Percentiles rank a stretch among this genome's conserved stretches.
phyloP scores from a whole-genome alignment of 2,329 filamentous ascomycete genomes.

The Penicillium sp. region DNA sequence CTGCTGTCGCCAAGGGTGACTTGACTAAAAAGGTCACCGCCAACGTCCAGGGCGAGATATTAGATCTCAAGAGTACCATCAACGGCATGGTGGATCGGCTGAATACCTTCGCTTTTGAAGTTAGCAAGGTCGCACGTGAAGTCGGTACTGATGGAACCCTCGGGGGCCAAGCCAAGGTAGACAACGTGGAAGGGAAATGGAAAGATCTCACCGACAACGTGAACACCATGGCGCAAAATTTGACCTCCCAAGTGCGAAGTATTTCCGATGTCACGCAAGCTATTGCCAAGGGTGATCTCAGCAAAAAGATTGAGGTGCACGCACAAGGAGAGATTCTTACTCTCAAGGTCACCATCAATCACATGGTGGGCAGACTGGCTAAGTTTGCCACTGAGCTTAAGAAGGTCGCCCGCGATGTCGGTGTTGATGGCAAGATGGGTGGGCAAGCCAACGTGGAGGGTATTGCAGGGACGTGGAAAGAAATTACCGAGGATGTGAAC shows the following conservation, averaged over 20 bases:
- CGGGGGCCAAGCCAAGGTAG: conserved; percentile 62
- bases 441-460: conserved; percentile 93
- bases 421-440: conserved; percentile 97
- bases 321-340: conserved; percentile 93
- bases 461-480: conserved; percentile 92
- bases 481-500: conserved; percentile 95
- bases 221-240: conserved; percentile 65
- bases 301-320: conserved; percentile 90
- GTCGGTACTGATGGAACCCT: conserved; percentile 63
- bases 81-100: conserved; percentile 66
- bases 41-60: conserved; percentile 88
- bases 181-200: conserved; percentile 66
- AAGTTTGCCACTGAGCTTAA: conserved; percentile 97
- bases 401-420: conserved; percentile 91
- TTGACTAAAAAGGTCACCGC: conserved; percentile 94
- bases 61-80: conserved; percentile 88
- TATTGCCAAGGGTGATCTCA: conserved; percentile 93
- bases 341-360: conserved; percentile 94
- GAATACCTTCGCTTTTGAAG: conserved; percentile 63
- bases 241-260: conserved; percentile 71
- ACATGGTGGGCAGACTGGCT: conserved; percentile 94
- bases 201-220: conserved; percentile 66
- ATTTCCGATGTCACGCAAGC: conserved; percentile 93
- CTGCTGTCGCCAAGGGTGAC: conserved; percentile 89
- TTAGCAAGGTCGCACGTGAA: conserved; percentile 64